Evolutionary conservation across 345 rosid genomes (phyloP).

Genomic region (Dovyalis caffra): DNA sequence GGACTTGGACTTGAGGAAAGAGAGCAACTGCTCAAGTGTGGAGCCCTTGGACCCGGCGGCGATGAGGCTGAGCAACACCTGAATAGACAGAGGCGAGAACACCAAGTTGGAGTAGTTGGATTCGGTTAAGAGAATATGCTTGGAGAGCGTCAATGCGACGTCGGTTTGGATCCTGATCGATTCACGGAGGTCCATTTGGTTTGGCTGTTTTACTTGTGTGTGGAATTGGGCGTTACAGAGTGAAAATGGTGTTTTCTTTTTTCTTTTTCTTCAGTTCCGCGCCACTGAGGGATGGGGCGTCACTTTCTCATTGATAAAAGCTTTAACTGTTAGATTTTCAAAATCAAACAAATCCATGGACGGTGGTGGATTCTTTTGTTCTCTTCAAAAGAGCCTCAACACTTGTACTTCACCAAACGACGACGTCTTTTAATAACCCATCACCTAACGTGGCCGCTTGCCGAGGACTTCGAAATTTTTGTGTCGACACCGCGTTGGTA

Average conservation of each 20-base stretch:
- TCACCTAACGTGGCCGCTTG: no score
- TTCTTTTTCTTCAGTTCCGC: no score
- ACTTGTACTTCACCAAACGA: no score
- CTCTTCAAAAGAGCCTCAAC: no score
- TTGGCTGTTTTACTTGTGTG: neutral
- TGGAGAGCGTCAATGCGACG: conserved; percentile 47
- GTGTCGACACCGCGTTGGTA: no score
- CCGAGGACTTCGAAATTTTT: no score
- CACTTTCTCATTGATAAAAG: neutral
- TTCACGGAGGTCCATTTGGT: conserved; percentile 60
- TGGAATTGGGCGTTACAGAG: neutral
- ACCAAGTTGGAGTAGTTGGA: conserved; percentile 58
- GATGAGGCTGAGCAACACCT: conserved; percentile 64
- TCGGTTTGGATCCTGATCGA: conserved; percentile 54
- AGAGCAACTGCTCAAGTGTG: conserved; percentile 70
- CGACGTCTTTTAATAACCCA: no score
- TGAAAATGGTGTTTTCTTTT: no score
- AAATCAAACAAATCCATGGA: no score
- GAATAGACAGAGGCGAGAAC: conserved; percentile 78
- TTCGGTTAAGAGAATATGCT: conserved; percentile 42
- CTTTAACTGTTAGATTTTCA: no score
- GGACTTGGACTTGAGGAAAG: conserved; percentile 64
- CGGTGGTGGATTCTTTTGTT: no score
- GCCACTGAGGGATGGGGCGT: neutral
- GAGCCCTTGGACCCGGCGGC: conserved; percentile 65